Percentiles rank a stretch among this genome's conserved stretches.
Conservation (phyloP, 169 alveolate species). For the Eimeria tenella region DNA sequence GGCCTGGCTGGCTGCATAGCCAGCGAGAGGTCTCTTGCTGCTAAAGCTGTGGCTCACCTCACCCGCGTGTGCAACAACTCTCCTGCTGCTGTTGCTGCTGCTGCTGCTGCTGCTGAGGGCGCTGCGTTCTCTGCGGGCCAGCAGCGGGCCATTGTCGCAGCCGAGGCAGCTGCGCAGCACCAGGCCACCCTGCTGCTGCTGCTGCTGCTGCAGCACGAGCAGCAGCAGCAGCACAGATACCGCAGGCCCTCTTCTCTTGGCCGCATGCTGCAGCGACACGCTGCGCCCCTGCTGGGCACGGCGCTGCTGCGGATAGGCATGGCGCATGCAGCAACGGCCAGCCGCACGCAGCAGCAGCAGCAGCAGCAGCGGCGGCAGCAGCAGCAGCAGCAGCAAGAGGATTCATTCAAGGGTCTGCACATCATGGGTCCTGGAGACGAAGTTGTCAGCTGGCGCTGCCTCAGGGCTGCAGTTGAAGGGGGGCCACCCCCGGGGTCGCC, state of each 20-base stretch:
- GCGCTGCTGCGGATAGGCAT: conserved; percentile 32
- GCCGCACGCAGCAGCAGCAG: conserved; percentile 21
- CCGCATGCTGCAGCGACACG: conserved; percentile 53
- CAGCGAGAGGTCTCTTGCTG: neutral
- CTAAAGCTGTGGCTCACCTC: neutral
- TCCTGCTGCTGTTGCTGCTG: conserved; percentile 14
- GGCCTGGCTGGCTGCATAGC: neutral
- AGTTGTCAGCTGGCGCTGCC: conserved; percentile 20
- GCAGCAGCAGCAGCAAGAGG: conserved; percentile 25
- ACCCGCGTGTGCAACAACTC: conserved; percentile 18
- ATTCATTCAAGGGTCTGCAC: neutral
- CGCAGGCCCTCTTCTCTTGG: conserved; percentile 31
- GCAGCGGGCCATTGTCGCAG: neutral
- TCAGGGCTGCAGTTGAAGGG: conserved; percentile 19
- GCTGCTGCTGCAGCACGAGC: conserved; percentile 54
- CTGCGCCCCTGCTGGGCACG: conserved; percentile 40
- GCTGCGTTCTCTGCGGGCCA: neutral
- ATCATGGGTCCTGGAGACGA: neutral
- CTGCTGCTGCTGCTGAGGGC: conserved; percentile 4
- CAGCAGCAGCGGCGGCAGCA: conserved; percentile 10
- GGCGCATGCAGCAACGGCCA: conserved; percentile 54
- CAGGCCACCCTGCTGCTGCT: conserved; percentile 55
- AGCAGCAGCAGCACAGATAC: conserved; percentile 42
- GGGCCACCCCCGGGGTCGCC: neutral
- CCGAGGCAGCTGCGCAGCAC: conserved; percentile 30